Conservation (phyloP, 176 grass and related monocot genomes). For the Oropetium thomaeum region DNA sequence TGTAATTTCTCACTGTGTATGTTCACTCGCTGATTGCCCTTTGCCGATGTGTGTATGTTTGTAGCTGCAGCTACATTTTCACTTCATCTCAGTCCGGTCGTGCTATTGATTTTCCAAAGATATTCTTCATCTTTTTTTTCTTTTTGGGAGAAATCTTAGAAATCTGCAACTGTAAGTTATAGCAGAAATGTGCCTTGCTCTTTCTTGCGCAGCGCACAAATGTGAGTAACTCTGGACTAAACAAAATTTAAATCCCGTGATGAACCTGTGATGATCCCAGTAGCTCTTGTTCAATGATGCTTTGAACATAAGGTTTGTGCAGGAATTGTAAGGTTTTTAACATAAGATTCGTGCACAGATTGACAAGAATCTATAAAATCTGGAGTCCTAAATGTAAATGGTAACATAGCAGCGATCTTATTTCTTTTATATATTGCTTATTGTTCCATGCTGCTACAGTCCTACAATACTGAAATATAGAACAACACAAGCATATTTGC, state of each 20-base stretch:
- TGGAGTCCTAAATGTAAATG: not conserved
- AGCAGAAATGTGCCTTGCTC: not conserved
- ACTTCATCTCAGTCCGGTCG: not conserved
- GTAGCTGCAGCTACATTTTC: not conserved
- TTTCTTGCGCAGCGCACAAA: not conserved
- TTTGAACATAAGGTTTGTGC: not conserved
- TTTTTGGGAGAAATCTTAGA: not conserved
- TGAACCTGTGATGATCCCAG: not conserved
- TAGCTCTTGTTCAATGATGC: not conserved
- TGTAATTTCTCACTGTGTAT: not conserved
- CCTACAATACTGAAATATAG: conserved; percentile 19
- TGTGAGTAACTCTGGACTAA: not conserved
- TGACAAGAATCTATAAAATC: not conserved
- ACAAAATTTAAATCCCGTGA: not conserved
- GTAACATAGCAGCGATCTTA: not conserved
- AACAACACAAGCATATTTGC: conserved; percentile 1
- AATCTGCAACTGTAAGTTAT: not conserved
- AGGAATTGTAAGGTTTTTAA: not conserved
- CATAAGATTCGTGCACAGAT: not conserved
- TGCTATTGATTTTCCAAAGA: not conserved
- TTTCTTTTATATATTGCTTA: not conserved
- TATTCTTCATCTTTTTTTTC: not conserved
- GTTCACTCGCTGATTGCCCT: not conserved
- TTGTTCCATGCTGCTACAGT: conserved; percentile 15
- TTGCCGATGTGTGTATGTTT: not conserved